Conservation (phyloP, 257 asterid genomes). For the Solanum corneliomulleri region DNA sequence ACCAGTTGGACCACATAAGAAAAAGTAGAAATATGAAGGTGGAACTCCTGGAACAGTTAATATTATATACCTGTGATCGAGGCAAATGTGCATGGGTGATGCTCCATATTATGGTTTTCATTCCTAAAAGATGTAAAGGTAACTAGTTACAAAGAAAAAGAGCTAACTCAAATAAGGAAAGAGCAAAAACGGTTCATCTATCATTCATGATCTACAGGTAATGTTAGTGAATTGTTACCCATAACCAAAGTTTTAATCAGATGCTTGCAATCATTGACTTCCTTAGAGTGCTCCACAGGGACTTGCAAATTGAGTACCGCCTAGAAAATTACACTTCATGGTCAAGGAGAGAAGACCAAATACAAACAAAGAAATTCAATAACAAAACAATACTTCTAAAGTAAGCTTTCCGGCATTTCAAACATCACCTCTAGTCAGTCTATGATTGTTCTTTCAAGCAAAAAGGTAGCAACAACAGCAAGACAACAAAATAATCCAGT, state of each 20-base stretch:
- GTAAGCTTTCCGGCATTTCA: background rate
- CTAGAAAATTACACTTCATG: constrained; percentile 28
- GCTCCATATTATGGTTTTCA: constrained; percentile 99
- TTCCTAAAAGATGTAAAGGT: constrained; percentile 43
- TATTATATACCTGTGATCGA: constrained; percentile 69
- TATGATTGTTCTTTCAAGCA: background rate
- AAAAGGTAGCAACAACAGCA: background rate
- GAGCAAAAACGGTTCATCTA: constrained; percentile 3
- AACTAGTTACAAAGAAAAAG: background rate
- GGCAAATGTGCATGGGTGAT: constrained; percentile 96
- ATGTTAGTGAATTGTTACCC: constrained; percentile 46
- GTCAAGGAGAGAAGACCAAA: constrained; percentile 14
- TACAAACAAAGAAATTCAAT: background rate
- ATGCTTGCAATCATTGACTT: constrained; percentile 96
- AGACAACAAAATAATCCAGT: background rate
- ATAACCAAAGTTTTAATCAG: constrained; percentile 90
- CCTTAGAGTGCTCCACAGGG: constrained; percentile 86
- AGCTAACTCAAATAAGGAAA: background rate
- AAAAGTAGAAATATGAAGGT: constrained; percentile 1
- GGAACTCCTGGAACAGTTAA: background rate
- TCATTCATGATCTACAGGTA: background rate
- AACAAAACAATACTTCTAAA: background rate
- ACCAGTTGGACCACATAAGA: constrained; percentile 8
- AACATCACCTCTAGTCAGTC: background rate
- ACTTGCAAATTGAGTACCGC: constrained; percentile 83